Evolutionary conservation across 176 grass and related monocot species (phyloP).

Genomic region (Ananas comosus): DNA sequence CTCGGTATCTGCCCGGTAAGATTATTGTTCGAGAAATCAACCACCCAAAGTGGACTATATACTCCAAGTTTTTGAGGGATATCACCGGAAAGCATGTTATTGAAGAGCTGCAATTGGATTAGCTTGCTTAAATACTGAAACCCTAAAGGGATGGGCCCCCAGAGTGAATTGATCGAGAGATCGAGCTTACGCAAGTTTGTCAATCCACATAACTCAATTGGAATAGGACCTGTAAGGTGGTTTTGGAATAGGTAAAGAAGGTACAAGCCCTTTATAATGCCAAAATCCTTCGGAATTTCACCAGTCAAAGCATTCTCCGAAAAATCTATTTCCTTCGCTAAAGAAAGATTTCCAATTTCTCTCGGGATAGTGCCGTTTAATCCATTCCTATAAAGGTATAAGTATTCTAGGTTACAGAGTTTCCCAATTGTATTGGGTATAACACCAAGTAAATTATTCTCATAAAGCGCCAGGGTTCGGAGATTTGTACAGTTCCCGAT

Average conservation of each 20-base stretch:
- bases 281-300: conserved; percentile 65
- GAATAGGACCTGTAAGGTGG: conserved; percentile 68
- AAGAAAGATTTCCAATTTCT: conserved; percentile 63
- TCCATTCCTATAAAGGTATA: conserved; percentile 83
- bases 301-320: conserved; percentile 88
- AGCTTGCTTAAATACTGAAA: conserved; percentile 82
- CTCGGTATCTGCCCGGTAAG: conserved; percentile 74
- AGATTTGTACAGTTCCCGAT: conserved; percentile 77
- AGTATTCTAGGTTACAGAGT: conserved; percentile 40
- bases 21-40: conserved; percentile 91
- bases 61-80: conserved; percentile 84
- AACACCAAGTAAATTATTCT: conserved; percentile 63
- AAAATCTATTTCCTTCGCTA: conserved; percentile 71
- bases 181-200: conserved; percentile 86
- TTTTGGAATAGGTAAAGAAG: conserved; percentile 92
- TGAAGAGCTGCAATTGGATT: conserved; percentile 81
- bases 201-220: conserved; percentile 53
- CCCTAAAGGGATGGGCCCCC: conserved; percentile 50
- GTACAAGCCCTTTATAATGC: conserved; percentile 49
- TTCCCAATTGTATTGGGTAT: conserved; percentile 75
- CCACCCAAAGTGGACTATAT: conserved; percentile 81
- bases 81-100: conserved; percentile 62
- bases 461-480: conserved; percentile 59
- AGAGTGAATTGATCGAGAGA: conserved; percentile 89
- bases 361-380: conserved; percentile 78